Evolutionary conservation across 2,329 filamentous ascomycete genomes (phyloP), one percentile per base, ranked within the genome.

Genomic region (Pseudopyricularia javanii): DNA sequence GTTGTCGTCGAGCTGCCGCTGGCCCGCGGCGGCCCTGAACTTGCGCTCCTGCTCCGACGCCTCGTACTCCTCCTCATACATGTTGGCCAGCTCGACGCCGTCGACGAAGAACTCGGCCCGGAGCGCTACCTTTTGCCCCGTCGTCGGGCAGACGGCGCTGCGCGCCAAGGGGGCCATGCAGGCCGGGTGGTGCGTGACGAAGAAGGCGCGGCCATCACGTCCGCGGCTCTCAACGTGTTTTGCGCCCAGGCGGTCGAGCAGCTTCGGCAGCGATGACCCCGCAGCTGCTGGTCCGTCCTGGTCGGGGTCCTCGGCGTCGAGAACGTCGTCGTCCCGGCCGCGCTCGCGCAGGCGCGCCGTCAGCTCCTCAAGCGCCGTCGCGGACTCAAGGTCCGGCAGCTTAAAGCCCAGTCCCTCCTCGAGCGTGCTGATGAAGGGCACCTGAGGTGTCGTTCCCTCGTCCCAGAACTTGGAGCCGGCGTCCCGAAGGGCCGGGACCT

Each of bases 61-160:
- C 51, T 88, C 87, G 67, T 98, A 98, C 66, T 98, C 93, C 69
- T 98, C 93, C 66, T 98, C 93, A 67, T 98, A 98, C 73, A 91
- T 94, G 68, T 98, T 98, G 56, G 91, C 88, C 32, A 95, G 76
- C 64, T 98, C 93, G 53, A 95, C 80, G 40, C 85, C 82, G 50
- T 80, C 71, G 56, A 94, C 80, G 68, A 95, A 95, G 22, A 95
- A 78, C 68, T 96, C 91, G 0, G 86, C 88, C 6, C 91, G 83
- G 1, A 88, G 87, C 1, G 89, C 85, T 1, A 95, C 82, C 8
- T 78, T 68, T 64, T 96, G 91, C 14, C 76, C 74, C 0, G 83
- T 85, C 8, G 63, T 67, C 0, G 81, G 78, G 64, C 90, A 88
- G 20, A 75, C 62, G 68, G 88, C 95, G 51, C 87, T 90, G 72